Percentiles rank a stretch among this genome's conserved stretches.
Conservation (phyloP, 1,284 basidiomycete genomes). For the Volvariella volvacea region DNA sequence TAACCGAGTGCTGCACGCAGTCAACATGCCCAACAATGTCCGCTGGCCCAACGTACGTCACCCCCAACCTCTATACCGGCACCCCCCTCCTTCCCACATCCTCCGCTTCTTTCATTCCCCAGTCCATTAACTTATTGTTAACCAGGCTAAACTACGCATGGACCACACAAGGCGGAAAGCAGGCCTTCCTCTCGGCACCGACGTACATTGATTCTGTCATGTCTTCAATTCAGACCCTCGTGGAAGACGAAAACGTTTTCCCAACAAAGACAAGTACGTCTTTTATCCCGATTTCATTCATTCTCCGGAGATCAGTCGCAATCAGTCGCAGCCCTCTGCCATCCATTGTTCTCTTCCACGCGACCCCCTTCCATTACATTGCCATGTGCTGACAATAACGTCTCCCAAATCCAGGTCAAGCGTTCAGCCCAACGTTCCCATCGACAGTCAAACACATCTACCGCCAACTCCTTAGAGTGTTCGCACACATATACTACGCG, state of each 20-base stretch:
- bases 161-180: slow-evolving; percentile 90
- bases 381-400: slow-evolving; percentile 3
- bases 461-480: slow-evolving; percentile 93
- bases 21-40: slow-evolving; percentile 92
- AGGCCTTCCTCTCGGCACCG: slow-evolving; percentile 86
- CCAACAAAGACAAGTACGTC: slow-evolving; percentile 88
- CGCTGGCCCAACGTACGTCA: slow-evolving; percentile 74
- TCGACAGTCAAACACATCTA: slow-evolving; percentile 94
- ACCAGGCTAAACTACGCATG: slow-evolving; percentile 93
- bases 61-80: not conserved
- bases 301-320: too few relatives aligned
- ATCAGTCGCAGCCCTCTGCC: too few relatives aligned
- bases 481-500: slow-evolving; percentile 95
- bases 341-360: not conserved
- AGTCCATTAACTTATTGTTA: too few relatives aligned
- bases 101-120: slow-evolving; percentile 4
- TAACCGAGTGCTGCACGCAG: slow-evolving; percentile 91
- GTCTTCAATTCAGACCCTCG: slow-evolving; percentile 92
- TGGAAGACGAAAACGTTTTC: slow-evolving; percentile 93
- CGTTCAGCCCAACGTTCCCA: slow-evolving; percentile 88
- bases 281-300: not conserved
- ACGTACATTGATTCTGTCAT: slow-evolving; percentile 99
- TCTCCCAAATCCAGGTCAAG: slow-evolving; percentile 51
- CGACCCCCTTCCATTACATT: not conserved
- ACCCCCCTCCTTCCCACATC: slow-evolving; percentile 3